phyloP scores from a whole-genome alignment of 2,329 filamentous ascomycete species.

The Aquanectria penicillioides region DNA sequence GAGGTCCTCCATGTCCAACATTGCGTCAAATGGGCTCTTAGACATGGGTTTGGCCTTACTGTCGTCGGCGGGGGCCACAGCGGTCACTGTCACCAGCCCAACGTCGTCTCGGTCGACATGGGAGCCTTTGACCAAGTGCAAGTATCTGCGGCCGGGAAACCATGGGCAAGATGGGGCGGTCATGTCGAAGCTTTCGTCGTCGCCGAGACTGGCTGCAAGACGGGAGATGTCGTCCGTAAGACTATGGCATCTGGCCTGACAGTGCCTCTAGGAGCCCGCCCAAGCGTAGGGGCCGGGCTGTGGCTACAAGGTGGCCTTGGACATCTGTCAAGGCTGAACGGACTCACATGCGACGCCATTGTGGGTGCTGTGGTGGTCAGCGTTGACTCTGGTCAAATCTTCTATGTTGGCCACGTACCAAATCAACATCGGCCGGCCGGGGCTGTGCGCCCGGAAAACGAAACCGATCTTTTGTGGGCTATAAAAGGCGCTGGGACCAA shows the following conservation, averaged over 20 bases:
- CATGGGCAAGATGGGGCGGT: slow-evolving; percentile 27
- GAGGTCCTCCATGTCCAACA: slow-evolving; percentile 59
- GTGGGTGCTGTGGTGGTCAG: slow-evolving; percentile 69
- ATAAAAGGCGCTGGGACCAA: slow-evolving; percentile 69
- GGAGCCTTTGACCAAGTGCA: slow-evolving; percentile 61
- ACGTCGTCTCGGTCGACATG: slow-evolving; percentile 69
- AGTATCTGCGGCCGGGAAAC: slow-evolving; percentile 45
- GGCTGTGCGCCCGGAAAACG: slow-evolving; percentile 56
- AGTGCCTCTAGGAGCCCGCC: slow-evolving; percentile 68
- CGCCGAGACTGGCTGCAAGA: slow-evolving; percentile 65
- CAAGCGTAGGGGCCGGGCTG: slow-evolving; percentile 70
- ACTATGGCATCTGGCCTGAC: slow-evolving; percentile 59
- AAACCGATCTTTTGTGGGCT: slow-evolving; percentile 65
- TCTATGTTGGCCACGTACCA: slow-evolving; percentile 64
- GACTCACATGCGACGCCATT: slow-evolving; percentile 68
- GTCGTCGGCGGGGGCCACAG: slow-evolving; percentile 69
- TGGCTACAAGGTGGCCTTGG: slow-evolving; percentile 75
- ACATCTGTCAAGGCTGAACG: slow-evolving; percentile 63
- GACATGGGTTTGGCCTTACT: slow-evolving; percentile 56
- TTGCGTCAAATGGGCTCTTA: slow-evolving; percentile 66
- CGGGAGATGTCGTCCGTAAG: slow-evolving; percentile 61
- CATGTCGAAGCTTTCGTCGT: slow-evolving; percentile 52
- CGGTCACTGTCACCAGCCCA: slow-evolving; percentile 64
- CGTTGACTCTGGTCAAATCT: slow-evolving; percentile 55
- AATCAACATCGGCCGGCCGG: slow-evolving; percentile 51